Evolutionary conservation across 2,329 filamentous ascomycete genomes (phyloP), one percentile per base, ranked within the genome.

Genomic region (Nothophoma quercina): DNA sequence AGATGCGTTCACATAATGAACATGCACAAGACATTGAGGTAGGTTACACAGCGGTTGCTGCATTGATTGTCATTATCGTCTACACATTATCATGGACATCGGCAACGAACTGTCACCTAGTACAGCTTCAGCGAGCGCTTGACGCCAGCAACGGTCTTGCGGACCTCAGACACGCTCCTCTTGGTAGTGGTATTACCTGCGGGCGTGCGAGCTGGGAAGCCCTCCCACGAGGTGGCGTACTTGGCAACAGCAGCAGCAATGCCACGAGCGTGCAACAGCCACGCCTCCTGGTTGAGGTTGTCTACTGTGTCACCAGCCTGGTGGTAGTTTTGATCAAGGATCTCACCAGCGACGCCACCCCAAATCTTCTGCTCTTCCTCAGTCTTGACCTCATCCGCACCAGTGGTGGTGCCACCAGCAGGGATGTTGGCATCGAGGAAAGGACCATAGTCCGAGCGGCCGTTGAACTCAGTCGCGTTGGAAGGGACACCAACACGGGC

Each of bases 361-460:
- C 70, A 76, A 53, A 64, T 51, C 33, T 44, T 63, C 12, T 59
- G 70, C 54, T 75, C 67, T 33, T 67, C 69, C 30, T 58, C 63
- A 2, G 72, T 76, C 65, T 77, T 77, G 53, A 73, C 56, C 22
- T 69, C 61, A 35, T 75, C 73, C 4, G 72, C 73, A 5, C 75
- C 75, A 3, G 74, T 75, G 29, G 69, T 70, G 4, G 69, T 67
- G 12, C 74, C 73, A 6, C 74, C 73, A 2, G 66, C 61, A 2
- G 74, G 68, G 33, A 76, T 74, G 30, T 67, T 68, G 9, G 48
- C 58, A 23, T 70, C 63, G 29, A 76, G 63, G 62, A 76, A 76
- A 1, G 71, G 63, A 26, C 61, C 65, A 34, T 77, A 76, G 51
- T 77, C 74, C 2, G 66, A 71, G n/a, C 73, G 72, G 9, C 73